Percentiles rank a stretch among this genome's conserved stretches.
These are phyloP conservation scores for Yarrowia phangngaensis DNA, from an alignment of 805 yeast species.

Conservation along the genomic window DNA sequence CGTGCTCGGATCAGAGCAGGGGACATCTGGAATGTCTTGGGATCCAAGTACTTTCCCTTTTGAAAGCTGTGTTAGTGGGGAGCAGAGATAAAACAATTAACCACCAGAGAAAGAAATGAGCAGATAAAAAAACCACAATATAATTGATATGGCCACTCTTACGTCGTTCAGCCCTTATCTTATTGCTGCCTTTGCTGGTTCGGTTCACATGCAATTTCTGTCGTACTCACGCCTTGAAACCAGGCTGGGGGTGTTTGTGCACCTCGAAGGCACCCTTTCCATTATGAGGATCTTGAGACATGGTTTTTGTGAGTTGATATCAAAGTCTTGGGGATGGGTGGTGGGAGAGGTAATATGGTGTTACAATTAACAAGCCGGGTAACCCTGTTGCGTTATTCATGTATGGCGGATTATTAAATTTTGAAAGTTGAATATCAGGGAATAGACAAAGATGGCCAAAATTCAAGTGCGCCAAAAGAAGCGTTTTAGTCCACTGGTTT, in stretches of 20 bases:
- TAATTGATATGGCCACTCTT: no score
- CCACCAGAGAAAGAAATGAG: not conserved
- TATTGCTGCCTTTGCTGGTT: not conserved
- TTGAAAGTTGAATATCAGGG: no score
- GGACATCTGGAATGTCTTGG: conserved; percentile 74
- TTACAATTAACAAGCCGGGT: no score
- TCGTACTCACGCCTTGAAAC: conserved; percentile 21
- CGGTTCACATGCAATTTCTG: not conserved
- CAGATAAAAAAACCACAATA: not conserved
- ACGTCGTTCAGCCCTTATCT: not conserved
- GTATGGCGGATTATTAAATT: no score
- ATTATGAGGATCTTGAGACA: conserved; percentile 25
- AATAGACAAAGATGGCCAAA: conserved; percentile 1
- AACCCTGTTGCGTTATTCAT: no score
- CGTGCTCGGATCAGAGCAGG: conserved; percentile 92
- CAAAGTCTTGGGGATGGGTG: no score
- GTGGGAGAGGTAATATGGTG: no score
- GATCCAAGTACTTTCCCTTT: conserved; percentile 20
- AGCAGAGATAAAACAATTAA: no score
- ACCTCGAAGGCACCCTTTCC: conserved; percentile 27
- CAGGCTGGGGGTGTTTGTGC: conserved; percentile 24
- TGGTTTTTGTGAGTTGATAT: no score
- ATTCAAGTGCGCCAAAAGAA: conserved; percentile 22
- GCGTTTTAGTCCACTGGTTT: conserved; percentile 17
- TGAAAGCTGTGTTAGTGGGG: conserved; percentile 25